phyloP scores from a whole-genome alignment of 371 early-diverging fungal species.

The Zychaea mexicana region DNA sequence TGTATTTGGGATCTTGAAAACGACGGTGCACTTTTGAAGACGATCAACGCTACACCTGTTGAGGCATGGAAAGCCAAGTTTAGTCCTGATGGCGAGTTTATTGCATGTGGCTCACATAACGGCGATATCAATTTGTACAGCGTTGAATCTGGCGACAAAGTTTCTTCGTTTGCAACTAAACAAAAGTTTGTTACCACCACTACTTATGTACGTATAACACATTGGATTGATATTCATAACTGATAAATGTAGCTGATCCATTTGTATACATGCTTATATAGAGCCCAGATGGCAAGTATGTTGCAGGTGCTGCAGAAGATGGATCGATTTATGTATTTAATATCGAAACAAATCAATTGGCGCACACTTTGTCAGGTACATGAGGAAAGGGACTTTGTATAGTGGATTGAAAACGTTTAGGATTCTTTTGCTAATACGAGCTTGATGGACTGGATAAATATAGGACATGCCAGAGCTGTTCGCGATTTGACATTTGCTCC shows the following conservation, averaged over 20 bases:
- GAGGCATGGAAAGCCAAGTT: constrained; percentile 80
- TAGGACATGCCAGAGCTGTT: constrained; percentile 79
- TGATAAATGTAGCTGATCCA: too few species aligned
- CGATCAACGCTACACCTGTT: constrained; percentile 68
- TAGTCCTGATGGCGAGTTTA: constrained; percentile 70
- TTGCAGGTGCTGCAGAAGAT: constrained; percentile 80
- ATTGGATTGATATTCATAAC: too few species aligned
- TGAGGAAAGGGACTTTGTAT: too few species aligned
- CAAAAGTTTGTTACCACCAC: constrained; percentile 78
- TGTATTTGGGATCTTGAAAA: constrained; percentile 76
- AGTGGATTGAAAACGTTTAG: too few species aligned
- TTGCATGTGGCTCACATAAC: constrained; percentile 76
- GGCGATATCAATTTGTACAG: constrained; percentile 75
- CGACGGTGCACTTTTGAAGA: constrained; percentile 43
- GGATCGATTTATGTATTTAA: constrained; percentile 79
- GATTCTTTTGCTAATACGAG: too few species aligned
- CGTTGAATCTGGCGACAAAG: constrained; percentile 67
- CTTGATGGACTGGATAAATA: neutral
- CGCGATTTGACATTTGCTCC: constrained; percentile 74
- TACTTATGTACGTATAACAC: constrained; percentile 73
- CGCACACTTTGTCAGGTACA: constrained; percentile 68
- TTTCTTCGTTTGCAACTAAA: constrained; percentile 62
- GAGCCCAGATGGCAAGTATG: constrained; percentile 78
- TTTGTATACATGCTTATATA: too few species aligned
- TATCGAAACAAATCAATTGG: constrained; percentile 66